Evolutionary conservation across 2,329 filamentous ascomycete genomes (phyloP), one percentile per base, ranked within the genome.

Genomic region (Colletotrichum paranaense): DNA sequence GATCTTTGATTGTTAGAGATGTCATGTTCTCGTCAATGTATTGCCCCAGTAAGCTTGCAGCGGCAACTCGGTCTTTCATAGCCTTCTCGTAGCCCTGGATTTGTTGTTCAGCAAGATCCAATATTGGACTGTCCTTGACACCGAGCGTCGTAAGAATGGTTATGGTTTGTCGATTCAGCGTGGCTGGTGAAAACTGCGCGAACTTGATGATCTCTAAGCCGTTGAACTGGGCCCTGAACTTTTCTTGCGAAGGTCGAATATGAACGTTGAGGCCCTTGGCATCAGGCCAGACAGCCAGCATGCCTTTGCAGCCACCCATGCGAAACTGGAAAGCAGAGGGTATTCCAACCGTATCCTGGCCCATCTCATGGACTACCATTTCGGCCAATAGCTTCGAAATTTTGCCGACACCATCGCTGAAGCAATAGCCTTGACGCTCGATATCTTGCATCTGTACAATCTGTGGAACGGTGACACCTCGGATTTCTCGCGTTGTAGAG

Each of bases 311-410:
- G 1, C 97, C 97, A 9, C 94, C 95, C 78, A 98, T 91, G 8
- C 97, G 93, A 78, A 98, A 98, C 78, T 99, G 97, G 76, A 94
- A 96, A 0, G 94, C 93, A 0, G 95, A 97, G 0, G 97, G 95
- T 5, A 90, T 84, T 5, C 88, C 83, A 2, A 87, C 83, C 1
- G 88, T 82, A 14, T 87, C 87, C 24, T 86, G 83, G 35, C 88
- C 88, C 74, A 97, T 89, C 75, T 97, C 93, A 16, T 89, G 85
- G 9, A 92, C 89, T 57, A 97, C 90, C 82, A 97, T 90, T 32
- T 91, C 85, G 0, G 95, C 94, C 26, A 98, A 85, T 72, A 94
- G 92, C 0, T 83, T 84, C 0, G 96, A 98, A n/a, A 99, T 94
- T 79, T 95, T 97, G 1, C 97, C 97, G 3, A 98, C 94, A 0